phyloP scores from a whole-genome alignment of 108 stramenopile genomes.

The Seminavis robusta region DNA sequence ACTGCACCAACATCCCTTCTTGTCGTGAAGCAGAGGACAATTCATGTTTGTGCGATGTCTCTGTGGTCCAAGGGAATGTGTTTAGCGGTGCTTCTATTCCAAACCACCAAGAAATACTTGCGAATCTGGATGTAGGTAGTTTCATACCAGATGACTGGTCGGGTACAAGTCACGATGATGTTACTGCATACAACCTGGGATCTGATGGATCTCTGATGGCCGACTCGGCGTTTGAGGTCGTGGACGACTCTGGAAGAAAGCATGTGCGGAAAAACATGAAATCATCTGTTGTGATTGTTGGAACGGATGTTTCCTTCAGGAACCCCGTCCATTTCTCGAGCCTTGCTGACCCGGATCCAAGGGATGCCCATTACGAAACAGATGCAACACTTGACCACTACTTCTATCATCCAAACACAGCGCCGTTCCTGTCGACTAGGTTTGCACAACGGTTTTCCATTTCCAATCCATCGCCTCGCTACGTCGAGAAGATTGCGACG shows the following conservation, averaged over 20 bases:
- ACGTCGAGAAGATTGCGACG: slow-evolving; percentile 20
- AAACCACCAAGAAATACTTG: slow-evolving; percentile 13
- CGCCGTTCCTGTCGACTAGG: slow-evolving; percentile 42
- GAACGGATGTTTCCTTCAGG: slow-evolving; percentile 29
- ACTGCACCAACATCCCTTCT: too few species aligned
- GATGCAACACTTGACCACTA: slow-evolving; percentile 36
- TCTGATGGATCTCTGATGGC: background rate
- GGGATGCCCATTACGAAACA: slow-evolving; percentile 40
- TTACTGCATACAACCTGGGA: background rate
- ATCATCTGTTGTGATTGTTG: slow-evolving; percentile 32
- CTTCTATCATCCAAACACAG: slow-evolving; percentile 40
- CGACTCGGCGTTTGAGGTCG: slow-evolving; percentile 42
- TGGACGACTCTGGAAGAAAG: slow-evolving; percentile 31
- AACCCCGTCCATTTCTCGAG: slow-evolving; percentile 29
- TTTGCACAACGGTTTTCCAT: slow-evolving; percentile 36
- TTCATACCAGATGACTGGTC: background rate
- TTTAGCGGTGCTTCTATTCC: background rate
- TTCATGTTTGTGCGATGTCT: slow-evolving; percentile 6
- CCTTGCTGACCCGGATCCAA: slow-evolving; percentile 24
- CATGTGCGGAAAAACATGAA: slow-evolving; percentile 44
- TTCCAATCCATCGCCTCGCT: slow-evolving; percentile 42
- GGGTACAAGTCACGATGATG: background rate
- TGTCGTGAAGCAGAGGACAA: background rate
- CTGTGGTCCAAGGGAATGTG: background rate
- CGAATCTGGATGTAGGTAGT: slow-evolving; percentile 25